phyloP scores from a whole-genome alignment of 1,284 basidiomycete species.

The Boletus sp. region DNA sequence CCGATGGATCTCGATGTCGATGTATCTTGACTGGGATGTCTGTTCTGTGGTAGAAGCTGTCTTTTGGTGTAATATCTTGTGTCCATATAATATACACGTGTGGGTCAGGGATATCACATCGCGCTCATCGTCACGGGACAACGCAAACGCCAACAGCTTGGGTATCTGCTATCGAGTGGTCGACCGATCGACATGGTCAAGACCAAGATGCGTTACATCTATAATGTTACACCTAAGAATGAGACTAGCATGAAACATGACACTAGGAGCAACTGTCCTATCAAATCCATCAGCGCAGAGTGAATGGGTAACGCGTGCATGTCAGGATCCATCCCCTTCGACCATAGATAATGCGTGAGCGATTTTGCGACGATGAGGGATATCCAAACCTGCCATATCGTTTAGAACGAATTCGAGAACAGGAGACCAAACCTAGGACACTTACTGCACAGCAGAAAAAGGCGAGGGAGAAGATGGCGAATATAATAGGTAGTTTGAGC shows the following conservation, averaged over 20 bases:
- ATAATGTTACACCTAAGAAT: conserved; percentile 33
- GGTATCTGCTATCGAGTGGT: background rate
- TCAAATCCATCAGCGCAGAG: conserved; percentile 85
- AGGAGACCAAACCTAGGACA: conserved; percentile 9
- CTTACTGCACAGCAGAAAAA: conserved; percentile 78
- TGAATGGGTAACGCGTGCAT: conserved; percentile 93
- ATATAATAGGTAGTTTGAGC: conserved; percentile 68
- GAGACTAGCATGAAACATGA: conserved; percentile 68
- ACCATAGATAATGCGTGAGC: conserved; percentile 83
- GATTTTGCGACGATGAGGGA: conserved; percentile 69
- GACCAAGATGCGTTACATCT: background rate
- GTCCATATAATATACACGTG: background rate
- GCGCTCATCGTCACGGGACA: background rate
- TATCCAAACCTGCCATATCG: conserved; percentile 52
- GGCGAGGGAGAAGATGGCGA: conserved; percentile 61
- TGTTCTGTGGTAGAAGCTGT: background rate
- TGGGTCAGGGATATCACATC: background rate
- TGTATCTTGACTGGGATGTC: conserved; percentile 14
- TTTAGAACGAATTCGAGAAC: background rate
- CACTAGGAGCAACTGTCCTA: conserved; percentile 85
- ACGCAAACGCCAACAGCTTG: background rate
- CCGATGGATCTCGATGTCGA: conserved; percentile 35
- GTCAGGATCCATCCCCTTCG: conserved; percentile 82
- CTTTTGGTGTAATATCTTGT: background rate
- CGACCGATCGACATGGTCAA: background rate